Evolutionary conservation across 306 rosid species (phyloP), one percentile per base, ranked within the genome.

Genomic region (Prinsepia uniflora): DNA sequence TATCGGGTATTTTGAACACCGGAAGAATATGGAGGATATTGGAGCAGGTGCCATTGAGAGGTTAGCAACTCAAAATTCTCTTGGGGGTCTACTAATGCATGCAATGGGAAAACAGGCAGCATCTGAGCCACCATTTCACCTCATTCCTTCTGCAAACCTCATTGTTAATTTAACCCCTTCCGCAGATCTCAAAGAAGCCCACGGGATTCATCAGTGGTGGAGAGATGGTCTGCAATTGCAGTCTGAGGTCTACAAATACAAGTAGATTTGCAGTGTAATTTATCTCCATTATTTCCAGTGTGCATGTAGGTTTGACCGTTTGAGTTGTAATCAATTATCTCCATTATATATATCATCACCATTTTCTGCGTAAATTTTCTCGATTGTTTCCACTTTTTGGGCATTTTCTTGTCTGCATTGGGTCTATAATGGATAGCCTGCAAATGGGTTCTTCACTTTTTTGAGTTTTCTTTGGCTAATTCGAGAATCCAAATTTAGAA

Each of bases 181-280:
- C 17, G 41, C 30, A 75, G 84, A 84, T 71, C 83, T 85, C 50
- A 94, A 45, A 82, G 85, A 87, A 71, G 96, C 99, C 50, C 99
- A 94, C 81, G 91, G 99, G 73, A 89, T 95, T 87, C 92, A 91
- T 19, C 97, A 95, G 55, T 95, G 99, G 99, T 89, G 96, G 99
- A 84, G 64, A 71, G 91, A 95, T 1, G 73, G 82, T 67, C 41
- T 87, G 61, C 68, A 48, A 13, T 53, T 87, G 47, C 74, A 78
- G 63, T 75, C 78, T 58, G 83, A 86, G 76, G 71, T 86, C 48
- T 83, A 84, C 72, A 72, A 49, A 56, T 95, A 87, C 85, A 71
- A 64, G 18, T 86, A 78, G 71, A 42, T 4, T 61, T 36, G 45
- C 18, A 1, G 57, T n/a, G 57, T 67, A 50, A 30, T 5, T 24